Conservation (phyloP, 192 early-diverging fungal genomes). For the Coemansia sp. region DNA sequence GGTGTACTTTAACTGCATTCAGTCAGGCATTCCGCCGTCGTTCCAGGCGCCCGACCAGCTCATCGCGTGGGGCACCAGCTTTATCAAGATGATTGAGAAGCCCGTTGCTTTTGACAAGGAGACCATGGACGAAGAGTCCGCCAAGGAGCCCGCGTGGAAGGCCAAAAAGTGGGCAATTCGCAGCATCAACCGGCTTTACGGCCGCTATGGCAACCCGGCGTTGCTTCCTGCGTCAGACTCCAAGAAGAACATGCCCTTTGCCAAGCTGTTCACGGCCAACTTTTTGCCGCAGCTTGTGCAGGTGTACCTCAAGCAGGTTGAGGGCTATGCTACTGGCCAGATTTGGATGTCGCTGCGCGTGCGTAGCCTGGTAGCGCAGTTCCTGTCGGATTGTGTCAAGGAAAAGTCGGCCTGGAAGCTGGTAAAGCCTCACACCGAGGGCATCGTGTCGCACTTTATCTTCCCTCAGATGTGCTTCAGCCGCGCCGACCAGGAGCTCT, state of each 20-base stretch:
- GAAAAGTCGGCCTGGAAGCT: slow-evolving; percentile 90
- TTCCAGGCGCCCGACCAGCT: slow-evolving; percentile 73
- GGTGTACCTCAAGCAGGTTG: slow-evolving; percentile 84
- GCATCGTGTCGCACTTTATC: slow-evolving; percentile 85
- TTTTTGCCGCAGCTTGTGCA: slow-evolving; percentile 91
- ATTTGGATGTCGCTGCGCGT: slow-evolving; percentile 75
- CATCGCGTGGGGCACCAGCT: slow-evolving; percentile 87
- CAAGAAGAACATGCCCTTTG: slow-evolving; percentile 65
- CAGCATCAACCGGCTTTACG: slow-evolving; percentile 85
- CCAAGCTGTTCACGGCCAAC: slow-evolving; percentile 81
- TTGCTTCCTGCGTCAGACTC: slow-evolving; percentile 56
- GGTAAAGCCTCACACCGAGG: slow-evolving; percentile 82
- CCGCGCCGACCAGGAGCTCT: slow-evolving; percentile 82
- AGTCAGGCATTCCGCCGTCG: slow-evolving; percentile 51
- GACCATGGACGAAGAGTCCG: slow-evolving; percentile 67
- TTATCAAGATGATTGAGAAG: slow-evolving; percentile 80
- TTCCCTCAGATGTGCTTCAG: slow-evolving; percentile 94
- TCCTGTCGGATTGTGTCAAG: slow-evolving; percentile 84
- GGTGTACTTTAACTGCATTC: slow-evolving; percentile 75
- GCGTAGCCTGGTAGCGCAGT: slow-evolving; percentile 71
- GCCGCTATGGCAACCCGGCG: slow-evolving; percentile 73
- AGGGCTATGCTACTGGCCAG: slow-evolving; percentile 71
- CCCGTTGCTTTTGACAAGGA: slow-evolving; percentile 64
- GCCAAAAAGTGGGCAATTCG: slow-evolving; percentile 95
- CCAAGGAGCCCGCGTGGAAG: slow-evolving; percentile 88